These are phyloP conservation scores for Leishmania amazonensis DNA, from an alignment of 208 protist species.

Conservation along the genomic window DNA sequence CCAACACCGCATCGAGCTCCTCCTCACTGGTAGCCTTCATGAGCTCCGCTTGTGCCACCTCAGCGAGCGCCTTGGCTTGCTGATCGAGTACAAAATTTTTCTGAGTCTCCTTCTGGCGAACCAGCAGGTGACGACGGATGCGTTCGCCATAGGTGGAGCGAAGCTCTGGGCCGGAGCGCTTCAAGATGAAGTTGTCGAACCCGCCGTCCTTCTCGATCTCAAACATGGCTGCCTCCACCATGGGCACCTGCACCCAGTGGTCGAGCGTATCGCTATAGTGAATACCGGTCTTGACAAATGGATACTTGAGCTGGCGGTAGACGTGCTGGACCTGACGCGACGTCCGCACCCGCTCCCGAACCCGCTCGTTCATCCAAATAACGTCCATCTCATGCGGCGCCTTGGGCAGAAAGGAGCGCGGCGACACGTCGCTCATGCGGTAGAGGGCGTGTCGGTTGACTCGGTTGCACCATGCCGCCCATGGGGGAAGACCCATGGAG, in stretches of 20 bases:
- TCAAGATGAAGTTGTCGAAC: slow-evolving; percentile 93
- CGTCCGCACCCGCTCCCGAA: slow-evolving; percentile 88
- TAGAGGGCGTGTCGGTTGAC: slow-evolving; percentile 87
- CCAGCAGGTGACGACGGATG: slow-evolving; percentile 86
- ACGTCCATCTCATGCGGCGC: slow-evolving; percentile 89
- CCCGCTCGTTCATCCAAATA: slow-evolving; percentile 91
- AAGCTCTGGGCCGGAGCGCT: slow-evolving; percentile 74
- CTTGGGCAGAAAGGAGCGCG: slow-evolving; percentile 77
- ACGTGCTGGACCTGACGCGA: slow-evolving; percentile 89
- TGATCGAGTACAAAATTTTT: slow-evolving; percentile 92
- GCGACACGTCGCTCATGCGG: slow-evolving; percentile 82
- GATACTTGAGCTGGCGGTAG: slow-evolving; percentile 91
- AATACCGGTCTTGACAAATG: slow-evolving; percentile 88
- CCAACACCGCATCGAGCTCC: slow-evolving; percentile 56
- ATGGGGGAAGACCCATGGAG: slow-evolving; percentile 89
- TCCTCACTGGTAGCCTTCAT: slow-evolving; percentile 39
- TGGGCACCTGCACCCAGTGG: slow-evolving; percentile 93
- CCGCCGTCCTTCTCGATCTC: slow-evolving; percentile 88
- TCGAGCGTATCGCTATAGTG: slow-evolving; percentile 86
- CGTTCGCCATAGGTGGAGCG: slow-evolving; percentile 91
- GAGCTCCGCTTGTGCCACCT: slow-evolving; percentile 58
- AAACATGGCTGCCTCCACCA: slow-evolving; percentile 91
- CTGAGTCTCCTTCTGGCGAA: slow-evolving; percentile 88
- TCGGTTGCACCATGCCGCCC: slow-evolving; percentile 90
- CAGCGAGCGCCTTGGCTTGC: slow-evolving; percentile 69